Conservation (phyloP, 768 basidiomycete genomes). For the Panaeolus papilionaceus region DNA sequence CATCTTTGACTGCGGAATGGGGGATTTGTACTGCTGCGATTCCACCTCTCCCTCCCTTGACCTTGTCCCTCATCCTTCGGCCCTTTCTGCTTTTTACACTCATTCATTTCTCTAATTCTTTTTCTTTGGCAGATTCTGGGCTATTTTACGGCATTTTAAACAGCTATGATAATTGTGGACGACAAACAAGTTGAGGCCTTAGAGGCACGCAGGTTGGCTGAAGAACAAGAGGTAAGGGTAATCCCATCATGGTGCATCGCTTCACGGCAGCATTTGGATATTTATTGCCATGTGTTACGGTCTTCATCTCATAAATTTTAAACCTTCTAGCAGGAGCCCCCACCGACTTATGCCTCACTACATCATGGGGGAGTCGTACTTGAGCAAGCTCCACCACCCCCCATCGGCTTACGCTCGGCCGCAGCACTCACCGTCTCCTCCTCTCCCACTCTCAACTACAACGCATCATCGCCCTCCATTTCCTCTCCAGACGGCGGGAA, state of each 20-base stretch:
- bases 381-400: slow-evolving; percentile 4
- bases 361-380: slow-evolving; percentile 18
- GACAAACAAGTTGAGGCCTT: slow-evolving; percentile 36
- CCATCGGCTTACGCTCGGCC: background rate
- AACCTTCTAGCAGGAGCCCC: slow-evolving; percentile 33
- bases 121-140: background rate
- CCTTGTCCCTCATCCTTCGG: slow-evolving; percentile 2
- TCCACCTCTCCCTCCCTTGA: background rate
- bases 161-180: slow-evolving; percentile 32
- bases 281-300: background rate
- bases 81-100: background rate
- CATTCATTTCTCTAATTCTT: background rate
- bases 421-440: background rate
- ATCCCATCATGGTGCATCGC: background rate
- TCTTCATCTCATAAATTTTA: background rate
- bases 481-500: background rate
- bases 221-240: slow-evolving; percentile 32
- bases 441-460: background rate
- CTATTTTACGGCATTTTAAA: slow-evolving; percentile 3
- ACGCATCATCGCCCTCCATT: background rate
- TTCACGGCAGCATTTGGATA: background rate
- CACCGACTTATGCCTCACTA: slow-evolving; percentile 39
- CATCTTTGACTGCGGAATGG: slow-evolving; percentile 5
- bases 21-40: slow-evolving; percentile 11
- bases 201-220: slow-evolving; percentile 30